Base-by-base conservation (phyloP, 176 grass and related monocot species). In the Alloteropsis semialata region DNA sequence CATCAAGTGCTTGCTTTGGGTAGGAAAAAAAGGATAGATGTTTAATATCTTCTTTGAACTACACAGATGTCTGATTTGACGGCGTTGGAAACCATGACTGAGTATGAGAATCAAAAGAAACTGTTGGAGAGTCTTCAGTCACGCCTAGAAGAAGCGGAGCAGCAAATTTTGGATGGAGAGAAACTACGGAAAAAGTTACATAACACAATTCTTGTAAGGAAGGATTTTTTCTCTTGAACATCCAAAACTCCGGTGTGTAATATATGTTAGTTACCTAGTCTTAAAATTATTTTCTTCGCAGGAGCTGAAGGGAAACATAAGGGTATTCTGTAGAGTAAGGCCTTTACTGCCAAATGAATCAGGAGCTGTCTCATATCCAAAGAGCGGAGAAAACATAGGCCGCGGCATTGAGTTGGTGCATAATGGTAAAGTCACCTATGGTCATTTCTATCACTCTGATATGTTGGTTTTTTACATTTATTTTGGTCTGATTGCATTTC, bases 241-340 rank as follows among this genome's bases (percentile, higher is more conserved):
- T 13, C 37, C 4, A 2, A 48, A 28, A 19, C n/a, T 22, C n/a
- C 5, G 14, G 1, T 72, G 41, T 63, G 34, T 1, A 72, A 62
- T 77, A 28, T 78, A 38, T 86, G 10, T 17, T 33, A 21, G 67
- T 50, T 42, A 4, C 8, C 43, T 49, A 6, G 29, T 30, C 18
- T 11, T 82, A 15, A 51, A 18, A 55, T 16, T 42, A 19, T n/a
- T 66, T 59, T 18, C 34, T 56, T 32, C 90, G 43, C 73, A 99
- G 96, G 96, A 99, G 71, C 85, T 99, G 27, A 99, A 99, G 64
- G 96, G 96, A 62, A 99, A 99, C 18, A 96, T 99, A 13, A 84
- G 96, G 37, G 96, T 99, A 2, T 99, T 99, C 44, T 99, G 96
- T 32, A 87, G 96, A 43, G 96, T 92, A 57, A 84, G 96, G 15